phyloP scores from a whole-genome alignment of 1,284 basidiomycete genomes.

The Fomitopsis schrenkii region DNA sequence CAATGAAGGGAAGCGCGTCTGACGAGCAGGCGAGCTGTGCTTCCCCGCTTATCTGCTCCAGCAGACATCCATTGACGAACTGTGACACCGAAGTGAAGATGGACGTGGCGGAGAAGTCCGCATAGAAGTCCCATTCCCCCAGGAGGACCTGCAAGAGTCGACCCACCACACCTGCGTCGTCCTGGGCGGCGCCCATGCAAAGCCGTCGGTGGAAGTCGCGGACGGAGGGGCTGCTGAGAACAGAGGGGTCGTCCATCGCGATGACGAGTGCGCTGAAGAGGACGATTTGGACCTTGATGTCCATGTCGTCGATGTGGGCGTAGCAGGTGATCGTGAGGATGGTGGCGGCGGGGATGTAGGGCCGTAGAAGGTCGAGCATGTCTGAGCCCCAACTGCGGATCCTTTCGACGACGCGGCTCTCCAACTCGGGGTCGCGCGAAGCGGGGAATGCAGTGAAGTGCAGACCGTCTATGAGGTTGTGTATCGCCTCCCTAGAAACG shows the following conservation, averaged over 20 bases:
- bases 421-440: not conserved
- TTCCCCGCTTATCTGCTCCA: conserved; percentile 8
- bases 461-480: no score
- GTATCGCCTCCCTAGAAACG: no score
- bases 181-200: conserved; percentile 9
- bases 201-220: conserved; percentile 12
- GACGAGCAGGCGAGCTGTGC: not conserved
- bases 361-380: not conserved
- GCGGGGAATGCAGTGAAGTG: no score
- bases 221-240: conserved; percentile 6
- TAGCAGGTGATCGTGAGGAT: conserved; percentile 10
- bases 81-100: conserved; percentile 10
- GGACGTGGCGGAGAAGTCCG: conserved; percentile 8
- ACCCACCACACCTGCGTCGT: conserved; percentile 9
- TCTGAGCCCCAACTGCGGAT: conserved; percentile 5
- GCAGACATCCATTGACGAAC: conserved; percentile 12
- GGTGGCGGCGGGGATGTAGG: conserved; percentile 2
- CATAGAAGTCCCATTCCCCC: conserved; percentile 8
- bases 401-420: not conserved
- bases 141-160: conserved; percentile 7
- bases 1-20: conserved; percentile 5
- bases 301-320: conserved; percentile 10
- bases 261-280: conserved; percentile 11
- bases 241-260: conserved; percentile 11
- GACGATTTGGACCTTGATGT: conserved; percentile 12